These are phyloP conservation scores for Phanerodontia chrysosporium DNA, from an alignment of 768 basidiomycete species.

Conservation along the genomic window DNA sequence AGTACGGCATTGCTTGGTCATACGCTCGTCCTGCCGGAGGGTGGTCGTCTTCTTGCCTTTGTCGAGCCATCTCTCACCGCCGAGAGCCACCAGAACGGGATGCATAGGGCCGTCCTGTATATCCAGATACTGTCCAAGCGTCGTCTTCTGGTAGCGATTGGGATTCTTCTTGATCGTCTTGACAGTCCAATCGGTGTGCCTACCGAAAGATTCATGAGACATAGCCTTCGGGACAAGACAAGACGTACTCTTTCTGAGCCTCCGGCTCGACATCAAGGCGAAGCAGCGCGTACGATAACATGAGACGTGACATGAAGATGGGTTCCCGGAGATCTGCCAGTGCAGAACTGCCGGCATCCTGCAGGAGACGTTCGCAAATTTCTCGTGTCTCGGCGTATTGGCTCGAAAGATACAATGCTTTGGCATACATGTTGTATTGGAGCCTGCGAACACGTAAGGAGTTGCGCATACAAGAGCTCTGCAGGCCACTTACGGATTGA, in stretches of 20 bases:
- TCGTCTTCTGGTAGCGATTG: not conserved
- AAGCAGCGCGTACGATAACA: constrained; percentile 16
- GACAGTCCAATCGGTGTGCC: constrained; percentile 13
- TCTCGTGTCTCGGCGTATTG: constrained; percentile 10
- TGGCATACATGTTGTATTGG: not conserved
- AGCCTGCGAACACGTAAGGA: not conserved
- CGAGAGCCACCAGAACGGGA: constrained; percentile 17
- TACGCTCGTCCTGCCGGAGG: constrained; percentile 14
- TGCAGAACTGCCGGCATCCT: not conserved
- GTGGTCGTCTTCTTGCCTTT: constrained; percentile 7
- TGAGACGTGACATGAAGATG: not conserved
- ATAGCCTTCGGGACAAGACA: constrained; percentile 2
- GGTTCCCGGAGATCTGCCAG: not conserved
- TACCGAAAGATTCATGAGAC: not conserved
- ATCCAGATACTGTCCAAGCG: not conserved
- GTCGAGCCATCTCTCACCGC: constrained; percentile 18
- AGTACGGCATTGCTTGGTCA: constrained; percentile 13
- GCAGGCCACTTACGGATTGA: constrained; percentile 5
- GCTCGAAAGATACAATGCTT: constrained; percentile 9
- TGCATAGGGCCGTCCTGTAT: constrained; percentile 6
- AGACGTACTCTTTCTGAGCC: constrained; percentile 13
- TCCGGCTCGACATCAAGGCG: constrained; percentile 13
- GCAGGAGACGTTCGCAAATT: constrained; percentile 1
- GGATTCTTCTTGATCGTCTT: constrained; percentile 22
- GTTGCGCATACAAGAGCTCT: no score